Base-by-base conservation (phyloP, 2,329 filamentous ascomycete genomes). In the Lachnellula willkommii region DNA sequence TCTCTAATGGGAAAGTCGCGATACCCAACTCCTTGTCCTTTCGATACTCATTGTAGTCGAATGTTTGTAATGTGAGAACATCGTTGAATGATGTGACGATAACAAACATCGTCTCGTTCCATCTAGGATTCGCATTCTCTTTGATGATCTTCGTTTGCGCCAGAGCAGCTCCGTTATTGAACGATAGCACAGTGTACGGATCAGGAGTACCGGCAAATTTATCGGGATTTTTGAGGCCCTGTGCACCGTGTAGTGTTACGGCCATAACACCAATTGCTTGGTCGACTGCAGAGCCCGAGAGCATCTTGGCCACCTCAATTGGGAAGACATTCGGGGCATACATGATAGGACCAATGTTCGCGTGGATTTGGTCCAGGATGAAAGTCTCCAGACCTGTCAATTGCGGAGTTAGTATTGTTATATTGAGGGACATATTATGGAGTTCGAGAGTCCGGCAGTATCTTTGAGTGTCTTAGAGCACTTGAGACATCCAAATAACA, bases 241-340 rank as follows among this genome's bases (percentile, higher is more conserved):
- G 85, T 2, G 92, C 94, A 42, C 90, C 89, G 70, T 99, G 90
- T 60, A 99, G 81, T 6, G 91, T 96, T 59, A 99, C 79, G 24
- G 93, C 93, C 52, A 99, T 74, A 8, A 99, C 92, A 70, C 94
- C 94, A 67, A 99, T 90, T 11, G 94, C 94, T 73, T 96, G 90
- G 70, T 99, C 95, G 50, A 99, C 89, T 0, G 94, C 85, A 56
- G 89, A 93, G 57, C 94, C 94, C 45, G 93, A 89, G 61, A 99
- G 79, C 90, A 99, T 94, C 80, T 99, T 97, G 65, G 94, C 94
- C 55, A 99, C 90, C 69, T 99, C 94, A 63, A 99, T 94, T 15
- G 94, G 94, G 78, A 99, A 99, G 50, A 97, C 91, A 65, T 99
- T 96, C 8, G 94, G 94, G 39, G 85, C 87, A 70, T 99, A 99